A percentile compares a stretch with the other conserved stretches of the same genome.
Evolutionary conservation across 345 rosid species (phyloP).

Genomic region (Atalantia buxifolia): DNA sequence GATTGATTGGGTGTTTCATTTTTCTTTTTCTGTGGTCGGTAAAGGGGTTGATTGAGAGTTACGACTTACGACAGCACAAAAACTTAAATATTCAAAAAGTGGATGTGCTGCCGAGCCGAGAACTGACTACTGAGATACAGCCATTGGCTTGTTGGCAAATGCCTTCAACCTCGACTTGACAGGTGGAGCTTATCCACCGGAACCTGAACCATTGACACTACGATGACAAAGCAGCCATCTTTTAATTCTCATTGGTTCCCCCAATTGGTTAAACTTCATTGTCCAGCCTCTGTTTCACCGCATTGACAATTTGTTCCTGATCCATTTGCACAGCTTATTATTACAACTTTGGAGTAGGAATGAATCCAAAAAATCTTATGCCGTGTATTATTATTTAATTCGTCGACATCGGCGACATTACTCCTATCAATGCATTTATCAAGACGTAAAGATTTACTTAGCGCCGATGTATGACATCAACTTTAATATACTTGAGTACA

Average conservation of each 20-base stretch:
- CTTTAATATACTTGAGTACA: too few relatives aligned
- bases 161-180: neutral
- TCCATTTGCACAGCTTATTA: neutral
- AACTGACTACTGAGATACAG: too few relatives aligned
- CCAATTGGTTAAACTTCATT: neutral
- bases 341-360: too few relatives aligned
- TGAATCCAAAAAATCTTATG: neutral
- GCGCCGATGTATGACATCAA: too few relatives aligned
- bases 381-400: too few relatives aligned
- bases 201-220: neutral
- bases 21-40: too few relatives aligned
- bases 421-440: too few relatives aligned
- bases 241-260: neutral
- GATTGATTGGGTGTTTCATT: too few relatives aligned
- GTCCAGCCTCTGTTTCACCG: neutral
- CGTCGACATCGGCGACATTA: too few relatives aligned
- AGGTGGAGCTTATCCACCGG: neutral
- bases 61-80: neutral
- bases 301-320: neutral
- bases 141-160: neutral
- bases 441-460: too few relatives aligned
- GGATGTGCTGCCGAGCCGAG: neutral
- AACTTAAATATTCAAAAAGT: rapidly evolving
- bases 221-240: neutral
- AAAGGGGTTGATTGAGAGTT: neutral